Conservation (phyloP, 345 rosid species). For the Anastatica hierochuntica region DNA sequence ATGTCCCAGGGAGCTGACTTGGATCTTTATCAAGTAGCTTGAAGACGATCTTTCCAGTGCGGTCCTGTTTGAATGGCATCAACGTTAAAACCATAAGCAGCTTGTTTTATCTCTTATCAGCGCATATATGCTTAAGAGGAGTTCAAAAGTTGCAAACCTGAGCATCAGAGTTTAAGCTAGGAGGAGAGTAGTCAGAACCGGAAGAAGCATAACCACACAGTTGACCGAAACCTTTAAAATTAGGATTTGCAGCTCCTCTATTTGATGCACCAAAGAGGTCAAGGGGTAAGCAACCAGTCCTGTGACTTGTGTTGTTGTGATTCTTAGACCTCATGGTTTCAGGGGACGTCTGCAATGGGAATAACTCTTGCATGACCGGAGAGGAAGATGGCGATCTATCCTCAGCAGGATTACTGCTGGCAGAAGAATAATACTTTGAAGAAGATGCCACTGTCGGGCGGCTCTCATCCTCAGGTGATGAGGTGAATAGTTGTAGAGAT, state of each 20-base stretch:
- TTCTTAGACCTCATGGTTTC: slow-evolving; percentile 46
- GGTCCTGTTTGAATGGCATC: slow-evolving; percentile 38
- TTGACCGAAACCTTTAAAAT: slow-evolving; percentile 42
- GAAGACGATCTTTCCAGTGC: slow-evolving; percentile 59
- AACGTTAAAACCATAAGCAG: background rate
- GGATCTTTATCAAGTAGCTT: slow-evolving; percentile 75
- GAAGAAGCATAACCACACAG: slow-evolving; percentile 77
- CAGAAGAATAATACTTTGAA: slow-evolving; percentile 80
- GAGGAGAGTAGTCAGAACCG: slow-evolving; percentile 84
- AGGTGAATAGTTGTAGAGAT: slow-evolving; percentile 68
- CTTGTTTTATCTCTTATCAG: background rate
- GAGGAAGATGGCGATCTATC: slow-evolving; percentile 75
- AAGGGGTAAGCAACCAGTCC: slow-evolving; percentile 39
- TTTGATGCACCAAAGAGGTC: slow-evolving; percentile 60
- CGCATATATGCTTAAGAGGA: background rate
- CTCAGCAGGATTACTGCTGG: slow-evolving; percentile 73
- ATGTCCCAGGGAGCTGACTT: slow-evolving; percentile 62
- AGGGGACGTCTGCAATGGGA: slow-evolving; percentile 59
- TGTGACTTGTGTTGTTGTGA: slow-evolving; percentile 34
- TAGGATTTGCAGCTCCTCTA: slow-evolving; percentile 34
- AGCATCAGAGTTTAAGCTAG: slow-evolving; percentile 67
- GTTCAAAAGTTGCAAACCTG: slow-evolving; percentile 36
- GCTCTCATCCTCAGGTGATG: slow-evolving; percentile 60
- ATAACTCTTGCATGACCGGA: slow-evolving; percentile 58
- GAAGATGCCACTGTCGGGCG: slow-evolving; percentile 61